Evolutionary conservation across 345 rosid species (phyloP), one percentile per base, ranked within the genome.

Genomic region (Populus pruinosa): DNA sequence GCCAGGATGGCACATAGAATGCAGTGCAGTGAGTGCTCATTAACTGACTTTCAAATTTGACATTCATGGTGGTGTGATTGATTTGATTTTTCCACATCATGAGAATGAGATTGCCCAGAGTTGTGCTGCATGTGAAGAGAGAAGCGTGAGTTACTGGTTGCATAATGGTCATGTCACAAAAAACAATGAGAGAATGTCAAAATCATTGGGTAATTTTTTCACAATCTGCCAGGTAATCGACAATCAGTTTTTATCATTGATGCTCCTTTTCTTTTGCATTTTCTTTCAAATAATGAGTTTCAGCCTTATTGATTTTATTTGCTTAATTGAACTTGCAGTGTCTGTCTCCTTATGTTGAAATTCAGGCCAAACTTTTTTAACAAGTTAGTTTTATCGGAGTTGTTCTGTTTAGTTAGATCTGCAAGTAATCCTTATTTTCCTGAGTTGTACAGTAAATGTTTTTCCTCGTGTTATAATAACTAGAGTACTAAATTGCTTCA

Each of bases 1-100:
- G 80, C 98, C 97, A 9, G 99, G 98, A 53, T 93, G 99, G 98
- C 98, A 96, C 78, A 96, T 96, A 31, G 99, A 96, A 83, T 94
- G 98, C 91, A 92, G 98, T 83, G 97, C 98, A n/a, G 92, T 91
- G 98, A 94, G 94, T 89, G 92, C 87, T 38, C 88, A 83, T 74
- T 90, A 89, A 84, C 87, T 92, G 67, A 82, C 92, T 36, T 80
- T 80, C 70, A 86, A 82, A 76, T 94, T 94, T 80, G 98, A 91
- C 77, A 91, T 93, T 74, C 98, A 93, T 80, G 94, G 97, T 41
- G 97, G 94, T 80, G 98, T 97, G 83, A 88, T 88, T 36, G 94
- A 92, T 87, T 85, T 88, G 79, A 86, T 88, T 18, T 93, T 91
- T 82, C 97, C 96, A 6, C 93, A 91, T 81, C 97, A 92, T 82